Evolutionary conservation across 2,329 filamentous ascomycete species (phyloP).

Genomic region (Alternaria tenuissima): DNA sequence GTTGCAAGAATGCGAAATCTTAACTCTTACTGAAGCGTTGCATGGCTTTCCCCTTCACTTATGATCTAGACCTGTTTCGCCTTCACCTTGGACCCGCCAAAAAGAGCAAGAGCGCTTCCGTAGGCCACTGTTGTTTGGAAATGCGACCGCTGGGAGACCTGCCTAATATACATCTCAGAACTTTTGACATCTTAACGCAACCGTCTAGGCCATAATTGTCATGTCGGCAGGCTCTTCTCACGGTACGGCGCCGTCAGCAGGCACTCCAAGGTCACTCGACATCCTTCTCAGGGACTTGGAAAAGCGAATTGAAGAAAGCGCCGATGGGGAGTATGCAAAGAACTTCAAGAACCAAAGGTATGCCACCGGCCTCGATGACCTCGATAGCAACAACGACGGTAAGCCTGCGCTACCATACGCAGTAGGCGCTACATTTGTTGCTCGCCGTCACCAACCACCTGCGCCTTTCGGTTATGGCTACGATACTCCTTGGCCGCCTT

Average conservation of each 20-base stretch:
- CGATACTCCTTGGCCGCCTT: neutral
- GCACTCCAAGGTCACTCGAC: neutral
- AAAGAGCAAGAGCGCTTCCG: neutral
- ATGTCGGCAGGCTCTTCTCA: conserved; percentile 1
- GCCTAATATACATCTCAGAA: neutral
- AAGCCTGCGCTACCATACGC: conserved; percentile 11
- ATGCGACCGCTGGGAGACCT: accelerated
- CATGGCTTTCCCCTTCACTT: neutral
- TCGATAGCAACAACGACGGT: neutral
- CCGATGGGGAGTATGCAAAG: neutral
- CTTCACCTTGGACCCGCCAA: neutral
- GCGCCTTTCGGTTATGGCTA: conserved; percentile 10
- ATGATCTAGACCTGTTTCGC: neutral
- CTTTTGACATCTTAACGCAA: neutral
- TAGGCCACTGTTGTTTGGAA: neutral
- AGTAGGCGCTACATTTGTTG: conserved; percentile 6
- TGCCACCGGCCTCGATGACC: neutral
- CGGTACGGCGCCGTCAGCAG: neutral
- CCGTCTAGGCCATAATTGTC: neutral
- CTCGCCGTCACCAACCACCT: conserved; percentile 2
- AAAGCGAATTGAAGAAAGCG: neutral
- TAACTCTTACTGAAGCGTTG: neutral
- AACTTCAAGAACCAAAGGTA: neutral
- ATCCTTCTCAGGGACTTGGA: neutral
- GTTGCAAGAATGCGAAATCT: neutral